Percentiles rank a stretch among this genome's conserved stretches.
Evolutionary conservation across 352 stramenopile genomes (phyloP).

Genomic region (Globisporangium uncinulatum): DNA sequence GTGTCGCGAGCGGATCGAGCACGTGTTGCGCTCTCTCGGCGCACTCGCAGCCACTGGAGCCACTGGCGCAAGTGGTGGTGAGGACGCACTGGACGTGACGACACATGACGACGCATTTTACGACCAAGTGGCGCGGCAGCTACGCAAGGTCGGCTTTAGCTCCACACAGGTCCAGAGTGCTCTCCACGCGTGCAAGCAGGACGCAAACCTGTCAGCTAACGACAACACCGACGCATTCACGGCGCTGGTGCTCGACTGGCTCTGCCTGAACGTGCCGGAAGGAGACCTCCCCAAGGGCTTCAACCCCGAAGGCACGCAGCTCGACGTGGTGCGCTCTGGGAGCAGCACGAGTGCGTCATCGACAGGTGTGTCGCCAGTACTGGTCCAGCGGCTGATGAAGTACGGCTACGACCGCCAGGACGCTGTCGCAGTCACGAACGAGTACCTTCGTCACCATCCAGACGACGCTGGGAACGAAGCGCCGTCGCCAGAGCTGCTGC

Average conservation of each 20-base stretch:
- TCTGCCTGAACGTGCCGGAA: conserved; percentile 77
- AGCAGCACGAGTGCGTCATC: conserved; percentile 2
- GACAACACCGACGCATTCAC: conserved; percentile 21
- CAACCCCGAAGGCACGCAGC: conserved; percentile 84
- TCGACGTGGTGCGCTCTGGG: conserved; percentile 67
- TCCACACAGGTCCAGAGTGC: conserved; percentile 40
- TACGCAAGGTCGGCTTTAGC: conserved; percentile 57
- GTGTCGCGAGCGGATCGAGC: conserved; percentile 86
- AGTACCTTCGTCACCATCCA: conserved; percentile 23
- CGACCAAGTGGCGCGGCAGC: conserved; percentile 18
- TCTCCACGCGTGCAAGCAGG: conserved; percentile 19
- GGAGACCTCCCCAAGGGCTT: conserved; percentile 77
- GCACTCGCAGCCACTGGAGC: conserved; percentile 17
- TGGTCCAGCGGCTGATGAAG: conserved; percentile 73
- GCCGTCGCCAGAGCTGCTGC: conserved; percentile 30
- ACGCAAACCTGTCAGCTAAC: conserved; percentile 16
- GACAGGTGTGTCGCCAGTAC: conserved; percentile 22
- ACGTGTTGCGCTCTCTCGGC: conserved; percentile 53
- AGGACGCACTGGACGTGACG: conserved; percentile 2
- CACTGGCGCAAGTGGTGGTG: neutral
- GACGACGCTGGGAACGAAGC: conserved; percentile 19
- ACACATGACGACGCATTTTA: conserved; percentile 17
- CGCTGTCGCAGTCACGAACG: conserved; percentile 37
- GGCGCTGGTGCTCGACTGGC: conserved; percentile 63
- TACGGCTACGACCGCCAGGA: conserved; percentile 68